Conservation (phyloP, 1,284 basidiomycete genomes). For the Phylloporus gajari region DNA sequence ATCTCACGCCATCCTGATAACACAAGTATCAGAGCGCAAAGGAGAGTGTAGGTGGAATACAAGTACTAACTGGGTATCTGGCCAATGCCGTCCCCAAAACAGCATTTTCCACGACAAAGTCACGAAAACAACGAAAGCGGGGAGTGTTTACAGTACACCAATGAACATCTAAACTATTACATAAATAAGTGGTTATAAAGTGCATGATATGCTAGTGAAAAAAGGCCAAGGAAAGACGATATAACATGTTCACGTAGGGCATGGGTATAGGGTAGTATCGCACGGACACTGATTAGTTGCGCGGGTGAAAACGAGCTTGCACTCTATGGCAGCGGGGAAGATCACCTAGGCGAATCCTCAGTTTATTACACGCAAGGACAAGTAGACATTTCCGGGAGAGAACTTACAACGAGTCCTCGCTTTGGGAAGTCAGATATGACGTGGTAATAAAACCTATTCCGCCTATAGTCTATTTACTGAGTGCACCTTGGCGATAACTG, state of each 20-base stretch:
- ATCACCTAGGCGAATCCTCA: slow-evolving; percentile 39
- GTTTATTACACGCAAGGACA: neutral
- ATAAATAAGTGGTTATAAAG: slow-evolving; percentile 46
- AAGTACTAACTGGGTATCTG: slow-evolving; percentile 41
- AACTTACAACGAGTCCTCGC: slow-evolving; percentile 69
- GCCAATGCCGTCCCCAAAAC: slow-evolving; percentile 28
- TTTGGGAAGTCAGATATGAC: slow-evolving; percentile 82
- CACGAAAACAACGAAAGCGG: slow-evolving; percentile 29
- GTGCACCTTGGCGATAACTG: slow-evolving; percentile 76
- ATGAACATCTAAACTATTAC: slow-evolving; percentile 39
- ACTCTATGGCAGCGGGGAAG: slow-evolving; percentile 48
- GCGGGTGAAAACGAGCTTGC: slow-evolving; percentile 44
- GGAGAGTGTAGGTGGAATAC: too few species aligned
- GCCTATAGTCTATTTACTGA: slow-evolving; percentile 71
- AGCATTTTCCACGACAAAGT: slow-evolving; percentile 15
- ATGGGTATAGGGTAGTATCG: slow-evolving; percentile 39
- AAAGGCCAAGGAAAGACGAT: slow-evolving; percentile 23
- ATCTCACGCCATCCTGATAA: too few species aligned
- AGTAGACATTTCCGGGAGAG: neutral
- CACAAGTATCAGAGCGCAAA: too few species aligned
- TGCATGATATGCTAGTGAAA: slow-evolving; percentile 27
- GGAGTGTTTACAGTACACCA: slow-evolving; percentile 23
- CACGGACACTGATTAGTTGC: slow-evolving; percentile 26
- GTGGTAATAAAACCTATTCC: slow-evolving; percentile 70
- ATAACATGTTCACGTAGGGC: slow-evolving; percentile 41